Percentiles rank a stretch among this genome's conserved stretches.
These are phyloP conservation scores for Sphaerulina populicola DNA, from an alignment of 2,329 filamentous ascomycete genomes.

Conservation along the genomic window DNA sequence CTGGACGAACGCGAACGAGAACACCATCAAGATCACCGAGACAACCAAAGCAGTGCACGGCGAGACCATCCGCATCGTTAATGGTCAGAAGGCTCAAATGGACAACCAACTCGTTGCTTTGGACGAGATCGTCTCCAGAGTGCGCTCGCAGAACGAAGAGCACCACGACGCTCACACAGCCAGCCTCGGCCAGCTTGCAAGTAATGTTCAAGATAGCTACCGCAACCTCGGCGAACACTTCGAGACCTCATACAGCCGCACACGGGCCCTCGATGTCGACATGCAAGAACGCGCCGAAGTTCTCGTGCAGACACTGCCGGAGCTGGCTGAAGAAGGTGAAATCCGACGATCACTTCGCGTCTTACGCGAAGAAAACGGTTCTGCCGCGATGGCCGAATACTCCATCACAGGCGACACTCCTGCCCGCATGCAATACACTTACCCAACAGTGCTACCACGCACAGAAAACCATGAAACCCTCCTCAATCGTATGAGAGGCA, in stretches of 20 bases:
- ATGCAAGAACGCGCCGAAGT: constrained; percentile 53
- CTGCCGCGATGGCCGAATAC: constrained; percentile 66
- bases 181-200: constrained; percentile 59
- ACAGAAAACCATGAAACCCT: constrained; percentile 58
- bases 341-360: constrained; percentile 62
- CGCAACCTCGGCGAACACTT: constrained; percentile 62
- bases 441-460: constrained; percentile 66
- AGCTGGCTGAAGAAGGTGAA: constrained; percentile 47
- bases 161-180: constrained; percentile 63
- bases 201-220: constrained; percentile 65
- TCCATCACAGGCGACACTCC: constrained; percentile 78
- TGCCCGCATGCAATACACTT: constrained; percentile 70
- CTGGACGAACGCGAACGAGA: constrained; percentile 70
- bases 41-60: constrained; percentile 82
- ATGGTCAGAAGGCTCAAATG: constrained; percentile 79
- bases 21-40: constrained; percentile 73
- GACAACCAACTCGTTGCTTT: constrained; percentile 80
- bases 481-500: constrained; percentile 45
- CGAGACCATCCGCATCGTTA: constrained; percentile 81
- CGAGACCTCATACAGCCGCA: constrained; percentile 57
- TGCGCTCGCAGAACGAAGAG: constrained; percentile 67
- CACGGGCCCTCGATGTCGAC: constrained; percentile 60
- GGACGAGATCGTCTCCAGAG: constrained; percentile 80
- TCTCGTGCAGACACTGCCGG: constrained; percentile 54
- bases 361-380: constrained; percentile 61